A percentile compares a stretch with the other conserved stretches of the same genome.
Evolutionary conservation across 2,329 filamentous ascomycete genomes (phyloP).

Genomic region (Botryosphaeria agaves): DNA sequence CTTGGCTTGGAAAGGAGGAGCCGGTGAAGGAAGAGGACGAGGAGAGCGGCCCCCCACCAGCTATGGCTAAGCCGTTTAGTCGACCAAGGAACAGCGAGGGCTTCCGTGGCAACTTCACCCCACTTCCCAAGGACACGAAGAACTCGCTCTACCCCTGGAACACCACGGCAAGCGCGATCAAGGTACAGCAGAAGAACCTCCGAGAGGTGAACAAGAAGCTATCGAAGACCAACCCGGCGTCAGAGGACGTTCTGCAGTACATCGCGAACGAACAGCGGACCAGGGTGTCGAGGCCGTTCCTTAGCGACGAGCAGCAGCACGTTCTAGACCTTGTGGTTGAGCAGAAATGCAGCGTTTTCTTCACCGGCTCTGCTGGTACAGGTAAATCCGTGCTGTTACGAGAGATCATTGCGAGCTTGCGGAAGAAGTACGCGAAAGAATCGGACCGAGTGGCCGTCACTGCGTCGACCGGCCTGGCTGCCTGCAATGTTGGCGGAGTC

Average conservation of each 20-base stretch:
- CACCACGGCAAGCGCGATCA: constrained; percentile 53
- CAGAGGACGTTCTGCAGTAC: constrained; percentile 31
- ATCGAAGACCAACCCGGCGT: constrained; percentile 21
- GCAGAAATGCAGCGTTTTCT: constrained; percentile 78
- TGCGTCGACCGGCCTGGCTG: constrained; percentile 86
- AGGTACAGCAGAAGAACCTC: constrained; percentile 60
- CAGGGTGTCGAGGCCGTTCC: constrained; percentile 40
- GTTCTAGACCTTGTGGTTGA: constrained; percentile 73
- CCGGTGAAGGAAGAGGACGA: constrained; percentile 9
- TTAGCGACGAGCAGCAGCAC: constrained; percentile 74
- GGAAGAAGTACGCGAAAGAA: constrained; percentile 57
- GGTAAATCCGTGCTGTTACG: constrained; percentile 94
- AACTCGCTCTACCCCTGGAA: constrained; percentile 44
- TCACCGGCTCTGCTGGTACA: constrained; percentile 89
- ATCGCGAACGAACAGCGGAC: constrained; percentile 22
- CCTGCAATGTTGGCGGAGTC: constrained; percentile 91
- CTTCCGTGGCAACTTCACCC: constrained; percentile 16
- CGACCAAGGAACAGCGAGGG: neutral
- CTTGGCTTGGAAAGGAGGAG: constrained; percentile 31
- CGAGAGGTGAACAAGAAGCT: constrained; percentile 42
- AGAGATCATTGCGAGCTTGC: constrained; percentile 69
- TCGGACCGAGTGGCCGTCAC: constrained; percentile 81
- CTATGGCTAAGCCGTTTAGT: constrained; percentile 8
- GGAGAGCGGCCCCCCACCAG: too few relatives aligned
- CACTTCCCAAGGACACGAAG: constrained; percentile 23